phyloP scores from a whole-genome alignment of 2,329 filamentous ascomycete genomes.

The Pseudonectria foliicola region DNA sequence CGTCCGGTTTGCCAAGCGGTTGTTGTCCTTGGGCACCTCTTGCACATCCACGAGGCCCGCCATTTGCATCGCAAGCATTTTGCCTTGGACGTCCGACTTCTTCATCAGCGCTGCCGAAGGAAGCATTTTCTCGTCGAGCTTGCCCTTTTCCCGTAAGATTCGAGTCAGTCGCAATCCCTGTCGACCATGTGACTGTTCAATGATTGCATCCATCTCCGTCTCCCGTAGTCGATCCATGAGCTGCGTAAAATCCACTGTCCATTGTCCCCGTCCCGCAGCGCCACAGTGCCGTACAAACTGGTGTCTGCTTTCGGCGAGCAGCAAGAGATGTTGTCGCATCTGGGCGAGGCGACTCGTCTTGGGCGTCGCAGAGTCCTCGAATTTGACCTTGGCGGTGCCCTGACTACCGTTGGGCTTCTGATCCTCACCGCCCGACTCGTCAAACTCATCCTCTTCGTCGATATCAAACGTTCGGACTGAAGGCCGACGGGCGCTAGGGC shows the following conservation, averaged over 20 bases:
- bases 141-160: conserved; percentile 79
- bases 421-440: conserved; percentile 25
- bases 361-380: conserved; percentile 38
- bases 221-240: conserved; percentile 66
- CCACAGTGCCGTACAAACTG: conserved; percentile 64
- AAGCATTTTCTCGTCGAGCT: conserved; percentile 88
- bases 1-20: conserved; percentile 72
- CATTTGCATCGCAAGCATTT: conserved; percentile 79
- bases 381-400: conserved; percentile 40
- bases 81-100: conserved; percentile 75
- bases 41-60: conserved; percentile 85
- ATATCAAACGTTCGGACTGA: conserved; percentile 11
- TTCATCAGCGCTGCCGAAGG: conserved; percentile 75
- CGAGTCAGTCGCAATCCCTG: conserved; percentile 76
- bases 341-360: conserved; percentile 45
- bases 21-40: conserved; percentile 85
- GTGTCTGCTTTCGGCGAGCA: conserved; percentile 63
- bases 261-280: conserved; percentile 58
- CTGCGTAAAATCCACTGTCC: conserved; percentile 75
- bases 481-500: conserved; percentile 12
- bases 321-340: conserved; percentile 65
- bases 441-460: conserved; percentile 28
- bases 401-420: conserved; percentile 19
- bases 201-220: conserved; percentile 72
- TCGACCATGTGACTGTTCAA: conserved; percentile 69